phyloP scores from a whole-genome alignment of 176 grass and related monocot species.

The Bolboschoenus planiculmis region DNA sequence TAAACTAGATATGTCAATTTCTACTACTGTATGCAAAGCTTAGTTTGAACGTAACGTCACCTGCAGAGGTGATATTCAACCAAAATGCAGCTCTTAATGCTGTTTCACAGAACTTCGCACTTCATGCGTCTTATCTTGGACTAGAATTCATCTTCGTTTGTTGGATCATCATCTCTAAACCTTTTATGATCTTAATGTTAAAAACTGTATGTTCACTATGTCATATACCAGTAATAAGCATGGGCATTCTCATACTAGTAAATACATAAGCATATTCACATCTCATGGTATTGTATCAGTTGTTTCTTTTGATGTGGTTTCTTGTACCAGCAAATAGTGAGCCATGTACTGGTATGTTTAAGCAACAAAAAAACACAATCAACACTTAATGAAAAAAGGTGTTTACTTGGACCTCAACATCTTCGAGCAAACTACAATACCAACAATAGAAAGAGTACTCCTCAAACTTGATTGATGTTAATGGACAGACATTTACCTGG shows the following conservation, averaged over 20 bases:
- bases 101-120: neutral
- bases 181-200: neutral
- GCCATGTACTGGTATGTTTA: neutral
- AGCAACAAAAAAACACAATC: neutral
- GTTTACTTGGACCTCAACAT: neutral
- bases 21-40: no score
- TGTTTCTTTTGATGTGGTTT: no score
- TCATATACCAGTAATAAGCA: neutral
- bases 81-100: neutral
- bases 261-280: no score
- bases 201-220: neutral
- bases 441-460: neutral
- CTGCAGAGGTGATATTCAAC: no score
- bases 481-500: neutral
- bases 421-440: neutral
- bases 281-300: no score
- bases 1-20: neutral
- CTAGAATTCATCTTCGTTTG: neutral
- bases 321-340: neutral
- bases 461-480: neutral
- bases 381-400: neutral
- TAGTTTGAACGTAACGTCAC: no score
- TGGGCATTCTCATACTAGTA: neutral
- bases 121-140: neutral
- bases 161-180: neutral